Percentiles rank a stretch among this genome's conserved stretches.
These are phyloP conservation scores for Skeletonema tropicum DNA, from an alignment of 108 stramenopile species.

Conservation along the genomic window DNA sequence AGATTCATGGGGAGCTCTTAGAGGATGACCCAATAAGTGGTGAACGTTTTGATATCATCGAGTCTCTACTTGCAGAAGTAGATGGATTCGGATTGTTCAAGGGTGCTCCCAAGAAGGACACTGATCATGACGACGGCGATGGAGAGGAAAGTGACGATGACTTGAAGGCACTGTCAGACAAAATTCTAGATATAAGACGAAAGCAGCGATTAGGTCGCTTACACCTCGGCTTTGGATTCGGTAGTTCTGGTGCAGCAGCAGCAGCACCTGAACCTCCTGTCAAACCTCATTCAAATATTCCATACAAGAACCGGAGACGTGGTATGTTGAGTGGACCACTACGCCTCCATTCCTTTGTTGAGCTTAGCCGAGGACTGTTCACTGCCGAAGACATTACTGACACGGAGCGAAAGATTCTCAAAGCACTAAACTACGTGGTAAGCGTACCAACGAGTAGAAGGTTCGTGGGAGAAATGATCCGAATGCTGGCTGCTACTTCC, in stretches of 20 bases:
- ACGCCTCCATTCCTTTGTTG: slow-evolving; percentile 48
- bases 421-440: slow-evolving; percentile 57
- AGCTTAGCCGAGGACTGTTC: slow-evolving; percentile 66
- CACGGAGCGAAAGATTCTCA: slow-evolving; percentile 62
- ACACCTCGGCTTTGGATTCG: slow-evolving; percentile 10
- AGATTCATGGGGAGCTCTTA: slow-evolving; percentile 57
- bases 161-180: slow-evolving; percentile 34
- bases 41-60: slow-evolving; percentile 18
- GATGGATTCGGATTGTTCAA: slow-evolving; percentile 34
- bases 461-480: slow-evolving; percentile 46
- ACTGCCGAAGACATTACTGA: slow-evolving; percentile 50
- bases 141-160: slow-evolving; percentile 40
- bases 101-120: neutral
- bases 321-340: slow-evolving; percentile 44
- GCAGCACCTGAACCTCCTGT: neutral
- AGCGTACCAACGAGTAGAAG: slow-evolving; percentile 61
- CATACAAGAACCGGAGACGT: slow-evolving; percentile 42
- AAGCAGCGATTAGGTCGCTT: slow-evolving; percentile 31
- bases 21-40: slow-evolving; percentile 30
- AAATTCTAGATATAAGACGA: slow-evolving; percentile 39
- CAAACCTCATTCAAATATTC: slow-evolving; percentile 10
- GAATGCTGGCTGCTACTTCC: slow-evolving; percentile 27
- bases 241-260: neutral
- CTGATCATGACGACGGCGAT: slow-evolving; percentile 13
- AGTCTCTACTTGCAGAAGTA: slow-evolving; percentile 32